Conservation (phyloP, 2,329 filamentous ascomycete species). For the Beauveria sp. region DNA sequence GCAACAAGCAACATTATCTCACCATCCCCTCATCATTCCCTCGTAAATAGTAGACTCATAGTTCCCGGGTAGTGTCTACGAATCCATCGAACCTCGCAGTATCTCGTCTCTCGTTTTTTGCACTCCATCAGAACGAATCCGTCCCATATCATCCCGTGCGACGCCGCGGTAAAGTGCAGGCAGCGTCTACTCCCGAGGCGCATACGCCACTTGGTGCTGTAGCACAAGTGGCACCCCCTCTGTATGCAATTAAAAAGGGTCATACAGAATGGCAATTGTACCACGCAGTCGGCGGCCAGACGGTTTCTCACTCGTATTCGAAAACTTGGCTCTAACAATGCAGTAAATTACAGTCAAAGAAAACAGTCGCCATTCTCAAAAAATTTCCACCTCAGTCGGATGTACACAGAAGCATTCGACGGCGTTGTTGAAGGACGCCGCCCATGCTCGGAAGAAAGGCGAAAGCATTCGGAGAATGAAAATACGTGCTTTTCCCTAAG, state of each 20-base stretch:
- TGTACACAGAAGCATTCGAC: constrained; percentile 31
- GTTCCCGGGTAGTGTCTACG: background rate
- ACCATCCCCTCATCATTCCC: background rate
- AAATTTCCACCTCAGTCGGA: constrained; percentile 18
- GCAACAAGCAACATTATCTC: background rate
- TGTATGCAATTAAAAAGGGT: background rate
- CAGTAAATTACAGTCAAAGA: background rate
- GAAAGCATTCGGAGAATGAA: background rate
- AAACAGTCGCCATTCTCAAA: background rate
- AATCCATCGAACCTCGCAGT: background rate
- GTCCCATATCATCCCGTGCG: background rate
- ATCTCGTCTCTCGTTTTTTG: background rate
- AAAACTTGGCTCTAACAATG: background rate
- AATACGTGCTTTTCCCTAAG: background rate
- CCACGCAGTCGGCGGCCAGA: background rate
- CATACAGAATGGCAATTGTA: background rate
- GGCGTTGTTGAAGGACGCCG: constrained; percentile 28
- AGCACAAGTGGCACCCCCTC: background rate
- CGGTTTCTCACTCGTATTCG: background rate
- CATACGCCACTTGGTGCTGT: background rate
- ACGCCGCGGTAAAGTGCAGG: background rate
- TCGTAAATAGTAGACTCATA: background rate
- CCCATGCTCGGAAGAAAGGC: constrained; percentile 22
- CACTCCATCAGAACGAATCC: background rate
- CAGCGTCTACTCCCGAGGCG: background rate